A percentile compares a stretch with the other conserved stretches of the same genome.
Evolutionary conservation across 805 yeast species (phyloP).

Genomic region (Zygoascus biomembranicola): DNA sequence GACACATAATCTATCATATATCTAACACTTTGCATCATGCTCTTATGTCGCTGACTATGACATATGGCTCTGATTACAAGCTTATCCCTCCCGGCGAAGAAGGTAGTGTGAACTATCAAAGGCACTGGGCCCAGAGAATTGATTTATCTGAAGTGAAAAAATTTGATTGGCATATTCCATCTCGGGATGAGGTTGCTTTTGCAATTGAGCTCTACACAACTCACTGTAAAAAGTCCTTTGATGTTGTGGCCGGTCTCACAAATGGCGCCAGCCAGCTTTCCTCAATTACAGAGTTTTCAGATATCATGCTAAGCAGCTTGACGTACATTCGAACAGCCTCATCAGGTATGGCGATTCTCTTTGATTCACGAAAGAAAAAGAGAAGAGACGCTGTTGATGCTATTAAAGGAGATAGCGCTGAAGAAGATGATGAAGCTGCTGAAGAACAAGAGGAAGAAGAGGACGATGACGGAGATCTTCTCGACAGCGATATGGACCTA

Average conservation of each 20-base stretch:
- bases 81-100: constrained; percentile 11
- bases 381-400: background rate
- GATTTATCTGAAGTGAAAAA: constrained; percentile 27
- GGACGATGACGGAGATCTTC: constrained; percentile 22
- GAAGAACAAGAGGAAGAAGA: constrained; percentile 2
- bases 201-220: constrained; percentile 52
- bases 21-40: constrained; percentile 61
- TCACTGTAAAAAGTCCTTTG: constrained; percentile 29
- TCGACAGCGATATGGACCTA: constrained; percentile 9
- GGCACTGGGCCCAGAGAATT: constrained; percentile 35
- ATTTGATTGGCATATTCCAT: constrained; percentile 74
- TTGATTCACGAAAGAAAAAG: constrained; percentile 36
- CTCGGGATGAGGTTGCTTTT: constrained; percentile 42
- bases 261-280: constrained; percentile 24
- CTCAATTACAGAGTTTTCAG: constrained; percentile 34
- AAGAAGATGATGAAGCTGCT: background rate
- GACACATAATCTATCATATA: constrained; percentile 56
- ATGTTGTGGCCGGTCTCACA: constrained; percentile 17
- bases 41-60: constrained; percentile 53
- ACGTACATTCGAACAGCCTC: constrained; percentile 50
- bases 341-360: constrained; percentile 62
- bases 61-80: constrained; percentile 25
- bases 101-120: constrained; percentile 20
- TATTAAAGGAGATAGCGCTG: background rate
- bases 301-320: constrained; percentile 47